Evolutionary conservation across 2,329 filamentous ascomycete species (phyloP).

Genomic region (Aspergillus clavatus): DNA sequence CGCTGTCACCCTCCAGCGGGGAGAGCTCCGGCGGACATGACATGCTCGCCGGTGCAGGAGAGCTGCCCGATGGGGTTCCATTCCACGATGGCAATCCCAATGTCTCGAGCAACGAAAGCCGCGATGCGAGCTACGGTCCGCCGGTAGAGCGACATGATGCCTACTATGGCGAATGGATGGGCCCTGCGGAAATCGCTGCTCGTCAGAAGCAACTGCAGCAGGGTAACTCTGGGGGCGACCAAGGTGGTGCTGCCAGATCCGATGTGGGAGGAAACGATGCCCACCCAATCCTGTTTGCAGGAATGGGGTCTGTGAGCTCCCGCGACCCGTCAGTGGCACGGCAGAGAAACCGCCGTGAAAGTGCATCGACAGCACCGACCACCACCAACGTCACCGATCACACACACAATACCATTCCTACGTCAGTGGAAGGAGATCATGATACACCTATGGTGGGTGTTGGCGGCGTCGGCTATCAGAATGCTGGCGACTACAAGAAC

Average conservation of each 20-base stretch:
- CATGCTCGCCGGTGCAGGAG: slow-evolving; percentile 55
- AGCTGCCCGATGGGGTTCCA: slow-evolving; percentile 46
- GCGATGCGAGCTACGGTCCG: slow-evolving; percentile 7
- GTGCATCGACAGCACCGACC: slow-evolving; percentile 32
- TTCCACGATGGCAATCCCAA: slow-evolving; percentile 34
- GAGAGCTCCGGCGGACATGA: slow-evolving; percentile 67
- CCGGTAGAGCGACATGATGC: slow-evolving; percentile 31
- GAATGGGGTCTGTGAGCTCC: slow-evolving; percentile 10
- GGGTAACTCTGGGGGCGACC: slow-evolving; percentile 3
- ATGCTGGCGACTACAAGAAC: slow-evolving; percentile 10
- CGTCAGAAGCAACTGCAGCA: slow-evolving; percentile 19
- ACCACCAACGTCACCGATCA: slow-evolving; percentile 30
- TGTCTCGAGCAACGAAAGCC: slow-evolving; percentile 18
- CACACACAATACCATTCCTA: slow-evolving; percentile 31
- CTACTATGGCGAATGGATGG: slow-evolving; percentile 53
- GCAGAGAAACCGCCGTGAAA: slow-evolving; percentile 24
- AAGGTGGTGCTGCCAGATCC: slow-evolving; percentile 2
- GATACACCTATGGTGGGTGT: slow-evolving; percentile 10
- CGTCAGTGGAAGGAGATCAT: slow-evolving; percentile 26
- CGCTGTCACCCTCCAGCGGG: slow-evolving; percentile 74
- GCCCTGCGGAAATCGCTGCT: slow-evolving; percentile 33
- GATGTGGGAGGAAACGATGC: slow-evolving; percentile 7
- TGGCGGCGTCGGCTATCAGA: slow-evolving; percentile 8
- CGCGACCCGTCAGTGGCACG: slow-evolving; percentile 9
- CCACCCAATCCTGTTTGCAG: slow-evolving; percentile 16